Evolutionary conservation across 768 basidiomycete species (phyloP), one percentile per base, ranked within the genome.

Genomic region (Butyriboletus loyo): DNA sequence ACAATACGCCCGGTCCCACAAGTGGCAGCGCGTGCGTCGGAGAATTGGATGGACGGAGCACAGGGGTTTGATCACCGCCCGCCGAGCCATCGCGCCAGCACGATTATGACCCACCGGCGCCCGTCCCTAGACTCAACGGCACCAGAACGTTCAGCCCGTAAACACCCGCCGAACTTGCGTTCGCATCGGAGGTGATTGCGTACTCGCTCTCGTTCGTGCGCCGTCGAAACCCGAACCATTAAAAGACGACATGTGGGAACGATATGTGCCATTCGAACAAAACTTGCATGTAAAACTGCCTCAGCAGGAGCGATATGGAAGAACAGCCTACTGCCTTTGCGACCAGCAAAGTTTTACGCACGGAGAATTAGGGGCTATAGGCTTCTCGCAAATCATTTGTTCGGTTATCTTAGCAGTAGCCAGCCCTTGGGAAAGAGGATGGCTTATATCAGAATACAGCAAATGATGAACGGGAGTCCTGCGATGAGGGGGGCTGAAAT

Each of bases 151-250:
- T 84, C 63, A 71, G 74, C 2, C 64, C 72, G 3, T 69, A 78
- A 67, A 76, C 74, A 10, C 70, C 76, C 0, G 65, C 72, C 9
- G 77, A 84, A 57, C 62, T 56, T 1, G 75, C 78, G 7, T 85
- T 86, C 55, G 77, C 81, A 0, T 65, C 74, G 32, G 86, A 86
- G 63, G 69, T 83, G 28, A 82, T 83, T 38, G 83, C 80, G 7
- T 84, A 85, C 63, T 84, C 83, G 82, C 66, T 85, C 7, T 86
- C 82, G 3, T 85, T 86, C 55, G 82, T 85, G 21, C 80, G 82
- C 37, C 62, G 77, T 1, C 75, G 75, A 2, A 66, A 84, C 60
- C 83, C 82, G 0, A 85, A 83, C 65, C 75, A 7, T 72, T 74
- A 68, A 83, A 80, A 61, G 73, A 84, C 2, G 56, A 72, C 0